phyloP scores from a whole-genome alignment of 1,284 basidiomycete species.

The Malassezia slooffiae region DNA sequence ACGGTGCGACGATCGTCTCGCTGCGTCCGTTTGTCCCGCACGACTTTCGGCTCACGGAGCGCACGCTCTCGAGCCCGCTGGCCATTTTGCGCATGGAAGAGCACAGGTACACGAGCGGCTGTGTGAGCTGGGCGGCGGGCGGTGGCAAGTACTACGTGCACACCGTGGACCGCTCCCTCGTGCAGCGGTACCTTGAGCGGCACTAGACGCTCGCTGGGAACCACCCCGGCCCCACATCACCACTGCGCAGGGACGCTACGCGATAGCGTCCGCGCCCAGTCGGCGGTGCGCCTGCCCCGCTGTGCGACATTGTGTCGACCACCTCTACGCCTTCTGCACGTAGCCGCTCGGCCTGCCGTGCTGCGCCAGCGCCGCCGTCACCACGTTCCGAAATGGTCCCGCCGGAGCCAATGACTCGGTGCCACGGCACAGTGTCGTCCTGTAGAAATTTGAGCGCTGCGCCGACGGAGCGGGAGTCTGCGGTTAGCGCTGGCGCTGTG shows the following conservation, averaged over 20 bases:
- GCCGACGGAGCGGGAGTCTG: conserved; percentile 38
- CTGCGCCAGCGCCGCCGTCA: conserved; percentile 35
- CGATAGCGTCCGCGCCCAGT: no score
- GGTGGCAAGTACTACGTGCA: conserved; percentile 43
- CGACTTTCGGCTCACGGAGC: conserved; percentile 50
- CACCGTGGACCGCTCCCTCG: conserved; percentile 22
- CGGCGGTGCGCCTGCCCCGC: no score
- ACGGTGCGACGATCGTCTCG: conserved; percentile 51
- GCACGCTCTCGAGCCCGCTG: conserved; percentile 33
- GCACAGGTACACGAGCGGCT: conserved; percentile 26
- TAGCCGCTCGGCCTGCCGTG: conserved; percentile 28
- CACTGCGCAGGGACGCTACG: no score
- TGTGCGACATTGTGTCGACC: no score
- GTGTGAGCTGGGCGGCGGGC: conserved; percentile 42
- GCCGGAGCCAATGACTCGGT: conserved; percentile 32
- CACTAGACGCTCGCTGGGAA: no score
- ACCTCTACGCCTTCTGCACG: conserved; percentile 27
- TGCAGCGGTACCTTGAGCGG: conserved; percentile 9
- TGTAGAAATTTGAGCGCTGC: conserved; percentile 35
- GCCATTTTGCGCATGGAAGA: conserved; percentile 40
- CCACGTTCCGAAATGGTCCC: conserved; percentile 42
- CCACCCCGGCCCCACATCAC: no score
- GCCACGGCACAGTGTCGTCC: conserved; percentile 31
- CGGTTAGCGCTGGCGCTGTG: neutral
- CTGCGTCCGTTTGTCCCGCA: conserved; percentile 53